Conservation (phyloP, 208 protist genomes). For the Endotrypanum monterogeii region DNA sequence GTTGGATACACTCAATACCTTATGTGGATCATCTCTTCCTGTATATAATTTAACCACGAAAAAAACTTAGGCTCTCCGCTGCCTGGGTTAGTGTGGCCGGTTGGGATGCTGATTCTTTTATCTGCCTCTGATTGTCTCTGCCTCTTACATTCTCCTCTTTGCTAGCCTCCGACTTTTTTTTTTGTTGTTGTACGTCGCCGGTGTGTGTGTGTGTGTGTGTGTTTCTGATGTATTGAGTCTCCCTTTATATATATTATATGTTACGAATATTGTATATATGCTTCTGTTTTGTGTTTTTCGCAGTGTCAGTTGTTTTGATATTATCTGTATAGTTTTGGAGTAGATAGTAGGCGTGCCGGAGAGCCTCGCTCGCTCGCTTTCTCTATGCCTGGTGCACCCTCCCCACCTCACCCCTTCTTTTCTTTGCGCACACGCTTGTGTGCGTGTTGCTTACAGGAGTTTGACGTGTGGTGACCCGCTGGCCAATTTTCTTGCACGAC, state of each 20-base stretch:
- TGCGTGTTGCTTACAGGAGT: too few species aligned
- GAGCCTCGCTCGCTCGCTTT: neutral
- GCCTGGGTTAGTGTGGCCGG: neutral
- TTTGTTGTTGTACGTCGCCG: neutral
- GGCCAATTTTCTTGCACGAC: too few species aligned
- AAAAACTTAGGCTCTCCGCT: neutral
- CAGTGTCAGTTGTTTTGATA: neutral
- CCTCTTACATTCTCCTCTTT: neutral
- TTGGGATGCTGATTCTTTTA: neutral
- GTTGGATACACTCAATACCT: neutral
- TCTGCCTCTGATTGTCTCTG: neutral
- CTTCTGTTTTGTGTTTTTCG: neutral
- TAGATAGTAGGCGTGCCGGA: neutral
- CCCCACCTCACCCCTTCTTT: neutral
- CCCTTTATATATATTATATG: neutral
- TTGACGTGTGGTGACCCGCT: too few species aligned
- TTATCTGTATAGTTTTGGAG: neutral
- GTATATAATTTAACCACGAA: neutral
- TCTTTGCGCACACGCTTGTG: neutral
- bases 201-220: conserved; percentile 11
- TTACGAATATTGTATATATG: too few species aligned
- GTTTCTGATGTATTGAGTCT: conserved; percentile 1
- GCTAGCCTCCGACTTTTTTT: neutral
- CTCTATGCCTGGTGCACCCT: too few species aligned
- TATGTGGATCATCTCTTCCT: too few species aligned